Conservation (phyloP, 202 grass and related monocot genomes). For the Cymbopogon flexuosus region DNA sequence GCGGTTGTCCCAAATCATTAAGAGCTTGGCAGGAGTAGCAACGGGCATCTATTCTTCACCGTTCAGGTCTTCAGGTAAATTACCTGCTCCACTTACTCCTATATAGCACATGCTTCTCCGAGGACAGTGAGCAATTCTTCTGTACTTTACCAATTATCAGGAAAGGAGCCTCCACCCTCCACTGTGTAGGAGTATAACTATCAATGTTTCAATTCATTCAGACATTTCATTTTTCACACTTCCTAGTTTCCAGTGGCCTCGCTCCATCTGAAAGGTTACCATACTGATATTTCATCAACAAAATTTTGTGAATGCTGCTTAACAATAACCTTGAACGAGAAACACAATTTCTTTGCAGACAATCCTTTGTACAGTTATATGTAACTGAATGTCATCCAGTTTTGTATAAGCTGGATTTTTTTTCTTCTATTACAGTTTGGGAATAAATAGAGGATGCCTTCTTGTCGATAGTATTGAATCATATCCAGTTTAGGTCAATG, state of each 20-base stretch:
- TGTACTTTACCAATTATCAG: background rate
- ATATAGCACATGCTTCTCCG: background rate
- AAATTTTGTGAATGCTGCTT: background rate
- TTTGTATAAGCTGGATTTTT: background rate
- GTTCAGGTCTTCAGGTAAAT: conserved; percentile 38
- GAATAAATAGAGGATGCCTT: background rate
- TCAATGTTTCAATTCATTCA: background rate
- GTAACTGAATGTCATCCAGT: background rate
- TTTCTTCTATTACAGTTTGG: background rate
- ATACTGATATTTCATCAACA: background rate
- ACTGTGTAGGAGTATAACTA: background rate
- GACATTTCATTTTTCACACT: background rate
- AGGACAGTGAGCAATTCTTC: background rate
- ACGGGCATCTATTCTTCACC: conserved; percentile 32
- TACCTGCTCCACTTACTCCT: background rate
- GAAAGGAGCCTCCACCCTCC: background rate
- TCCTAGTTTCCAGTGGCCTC: background rate
- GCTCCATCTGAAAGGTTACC: background rate
- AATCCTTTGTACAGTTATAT: background rate
- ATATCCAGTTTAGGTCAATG: background rate
- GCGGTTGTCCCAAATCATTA: conserved; percentile 43
- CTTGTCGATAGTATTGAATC: background rate
- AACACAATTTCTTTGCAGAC: too few relatives aligned
- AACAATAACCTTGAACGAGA: background rate
- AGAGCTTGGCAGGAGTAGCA: conserved; percentile 37